Evolutionary conservation across 352 stramenopile genomes (phyloP), one percentile per base, ranked within the genome.

Genomic region (Pythium utonaiense): DNA sequence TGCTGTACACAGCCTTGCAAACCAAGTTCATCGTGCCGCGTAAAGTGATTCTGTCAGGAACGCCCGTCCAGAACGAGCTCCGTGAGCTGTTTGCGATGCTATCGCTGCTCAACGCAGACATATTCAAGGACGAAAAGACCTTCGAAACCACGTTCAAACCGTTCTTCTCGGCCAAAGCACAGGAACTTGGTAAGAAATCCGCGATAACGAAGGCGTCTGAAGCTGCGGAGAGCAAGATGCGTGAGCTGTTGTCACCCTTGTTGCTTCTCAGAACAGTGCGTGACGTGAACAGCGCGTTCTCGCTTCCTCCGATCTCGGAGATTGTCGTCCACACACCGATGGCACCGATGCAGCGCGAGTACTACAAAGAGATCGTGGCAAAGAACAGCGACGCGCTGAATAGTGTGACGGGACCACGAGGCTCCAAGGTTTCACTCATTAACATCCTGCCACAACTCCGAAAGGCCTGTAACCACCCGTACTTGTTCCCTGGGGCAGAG

Each of bases 371-470:
- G 45, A 75, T 93, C 17, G 85, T 93, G 21, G 73, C 76, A 10
- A 85, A 69, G 50, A 90, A 89, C 53, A 74, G 67, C 44, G 74
- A 78, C 2, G 67, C 73, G 16, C 62, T 91, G 19, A 85, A 87
- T 63, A 75, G 64, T 16, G 57, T 72, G 27, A 28, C 41, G 6
- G 56, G 40, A 10, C 21, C 50, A 2, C 50, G 62, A 5, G 56
- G 51, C 12, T 69, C 55, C 38, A 88, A 78, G 51, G 57, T 90
- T 28, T 76, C 86, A 50, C 77, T 99, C 52, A 97, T 98, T 47
- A 99, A 99, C 72, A 89, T 99, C 62, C 83, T 98, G 17, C 98
- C 99, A 63, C 91, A 99, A 58, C 64, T 93, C 8, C 74, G 81
- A 9, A 93, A 93, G 60, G 79, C 74, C 1, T 91, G 81, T 57